phyloP scores from a whole-genome alignment of 495 filamentous ascomycete genomes.

The Barbatosphaeria neglecta region DNA sequence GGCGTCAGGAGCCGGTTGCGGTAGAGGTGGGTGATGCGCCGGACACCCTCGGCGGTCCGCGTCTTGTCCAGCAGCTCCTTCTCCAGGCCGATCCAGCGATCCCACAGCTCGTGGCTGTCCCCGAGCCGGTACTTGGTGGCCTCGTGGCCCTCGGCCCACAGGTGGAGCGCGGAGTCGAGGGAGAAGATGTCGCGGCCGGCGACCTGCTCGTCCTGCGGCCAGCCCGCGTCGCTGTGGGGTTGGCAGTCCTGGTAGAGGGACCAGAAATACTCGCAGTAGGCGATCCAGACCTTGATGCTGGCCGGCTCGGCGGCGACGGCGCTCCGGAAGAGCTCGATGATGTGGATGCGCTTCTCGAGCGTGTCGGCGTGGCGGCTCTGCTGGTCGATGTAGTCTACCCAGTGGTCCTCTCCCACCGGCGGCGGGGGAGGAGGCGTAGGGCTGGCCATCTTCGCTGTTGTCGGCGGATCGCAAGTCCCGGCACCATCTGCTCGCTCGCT shows the following conservation, averaged over 20 bases:
- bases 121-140: conserved; percentile 70
- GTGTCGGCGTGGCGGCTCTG: conserved; percentile 35
- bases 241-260: conserved; percentile 60
- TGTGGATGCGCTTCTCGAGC: conserved; percentile 47
- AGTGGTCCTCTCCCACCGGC: conserved; percentile 40
- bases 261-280: conserved; percentile 80
- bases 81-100: conserved; percentile 58
- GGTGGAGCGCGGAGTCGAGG: conserved; percentile 59
- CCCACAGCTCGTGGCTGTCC: conserved; percentile 84
- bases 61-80: conserved; percentile 42
- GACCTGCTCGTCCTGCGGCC: conserved; percentile 66
- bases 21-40: conserved; percentile 57
- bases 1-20: conserved; percentile 63
- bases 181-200: conserved; percentile 71
- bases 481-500: conserved; percentile 1
- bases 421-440: conserved; percentile 11
- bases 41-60: conserved; percentile 46
- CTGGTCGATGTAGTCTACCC: conserved; percentile 42
- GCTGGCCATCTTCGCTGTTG: conserved; percentile 30
- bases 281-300: conserved; percentile 76
- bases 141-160: conserved; percentile 69
- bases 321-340: conserved; percentile 74
- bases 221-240: conserved; percentile 41
- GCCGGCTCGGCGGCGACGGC: conserved; percentile 73
- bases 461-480: neutral